These are phyloP conservation scores for Fraxinus sp. DNA, from an alignment of 305 asterid genomes.

Conservation along the genomic window DNA sequence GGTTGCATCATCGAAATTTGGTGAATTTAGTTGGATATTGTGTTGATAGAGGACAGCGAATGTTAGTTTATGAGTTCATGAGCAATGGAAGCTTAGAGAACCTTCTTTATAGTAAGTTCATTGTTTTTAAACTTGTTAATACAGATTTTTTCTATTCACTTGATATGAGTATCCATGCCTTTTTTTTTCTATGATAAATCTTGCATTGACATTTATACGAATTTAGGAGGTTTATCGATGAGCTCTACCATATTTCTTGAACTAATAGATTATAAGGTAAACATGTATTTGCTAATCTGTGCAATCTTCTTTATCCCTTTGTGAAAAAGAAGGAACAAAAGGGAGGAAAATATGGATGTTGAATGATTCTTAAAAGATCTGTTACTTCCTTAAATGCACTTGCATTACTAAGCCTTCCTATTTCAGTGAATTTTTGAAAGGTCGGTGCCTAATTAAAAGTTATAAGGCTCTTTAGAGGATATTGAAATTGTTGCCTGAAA, in stretches of 20 bases:
- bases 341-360: neutral
- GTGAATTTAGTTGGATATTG: conserved; percentile 97
- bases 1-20: conserved; percentile 94
- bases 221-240: neutral
- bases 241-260: neutral
- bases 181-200: neutral
- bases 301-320: neutral
- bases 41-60: conserved; percentile 84
- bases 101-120: conserved; percentile 71
- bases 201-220: neutral
- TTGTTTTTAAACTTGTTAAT: neutral
- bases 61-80: conserved; percentile 93
- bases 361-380: neutral
- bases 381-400: neutral
- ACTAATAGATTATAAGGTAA: neutral
- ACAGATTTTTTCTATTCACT: neutral
- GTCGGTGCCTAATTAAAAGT: neutral
- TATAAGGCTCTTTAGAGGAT: neutral
- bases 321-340: neutral
- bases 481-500: neutral
- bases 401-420: neutral
- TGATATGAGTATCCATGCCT: neutral
- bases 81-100: conserved; percentile 96
- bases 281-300: neutral
- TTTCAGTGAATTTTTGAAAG: neutral